Evolutionary conservation across 2,329 filamentous ascomycete genomes (phyloP).

Genomic region (Venturia pyrina): DNA sequence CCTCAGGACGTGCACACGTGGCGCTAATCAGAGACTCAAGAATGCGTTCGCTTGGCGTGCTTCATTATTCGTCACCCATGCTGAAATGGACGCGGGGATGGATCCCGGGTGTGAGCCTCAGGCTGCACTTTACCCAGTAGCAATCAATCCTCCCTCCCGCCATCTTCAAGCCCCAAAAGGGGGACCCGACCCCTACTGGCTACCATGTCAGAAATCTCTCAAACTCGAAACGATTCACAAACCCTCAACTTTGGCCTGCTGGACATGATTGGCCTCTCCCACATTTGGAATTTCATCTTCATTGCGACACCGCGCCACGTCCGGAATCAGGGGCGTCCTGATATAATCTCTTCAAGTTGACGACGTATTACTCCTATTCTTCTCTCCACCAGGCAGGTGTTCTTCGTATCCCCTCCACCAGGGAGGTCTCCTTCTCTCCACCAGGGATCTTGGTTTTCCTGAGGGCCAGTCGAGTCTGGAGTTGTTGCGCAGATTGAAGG

Average conservation of each 20-base stretch:
- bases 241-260: not conserved
- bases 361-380: not conserved
- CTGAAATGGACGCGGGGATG: too few species aligned
- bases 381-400: not conserved
- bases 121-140: too few species aligned
- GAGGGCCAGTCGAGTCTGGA: not conserved
- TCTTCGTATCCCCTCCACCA: not conserved
- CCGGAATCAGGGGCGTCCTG: not conserved
- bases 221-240: too few species aligned
- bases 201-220: not conserved
- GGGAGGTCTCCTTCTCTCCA: not conserved
- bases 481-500: not conserved
- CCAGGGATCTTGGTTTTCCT: not conserved
- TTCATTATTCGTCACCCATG: too few species aligned
- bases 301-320: not conserved
- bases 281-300: not conserved
- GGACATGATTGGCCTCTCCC: not conserved
- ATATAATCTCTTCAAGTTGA: not conserved
- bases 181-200: not conserved
- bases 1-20: too few species aligned
- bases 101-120: too few species aligned
- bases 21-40: too few species aligned
- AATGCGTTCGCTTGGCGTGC: too few species aligned
- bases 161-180: not conserved
- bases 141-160: too few species aligned